Conservation (phyloP, 306 rosid genomes). For the Cucumis cinereus region DNA sequence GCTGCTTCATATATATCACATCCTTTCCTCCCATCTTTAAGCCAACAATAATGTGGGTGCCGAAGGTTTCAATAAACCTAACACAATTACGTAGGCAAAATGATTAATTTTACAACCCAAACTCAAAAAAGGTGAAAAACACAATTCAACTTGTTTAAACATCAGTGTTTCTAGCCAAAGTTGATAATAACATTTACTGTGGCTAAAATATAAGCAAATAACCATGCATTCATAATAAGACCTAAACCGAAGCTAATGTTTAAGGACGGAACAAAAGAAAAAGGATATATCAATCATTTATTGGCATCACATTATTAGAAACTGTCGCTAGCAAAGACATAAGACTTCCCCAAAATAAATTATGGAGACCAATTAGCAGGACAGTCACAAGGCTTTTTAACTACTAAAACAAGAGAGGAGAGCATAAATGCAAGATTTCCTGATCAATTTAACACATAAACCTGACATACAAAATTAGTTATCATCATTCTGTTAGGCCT, state of each 20-base stretch:
- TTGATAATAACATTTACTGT: background rate
- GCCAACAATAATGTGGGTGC: slow-evolving; percentile 90
- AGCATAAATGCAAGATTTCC: background rate
- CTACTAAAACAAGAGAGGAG: background rate
- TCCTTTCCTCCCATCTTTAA: slow-evolving; percentile 98
- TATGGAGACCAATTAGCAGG: background rate
- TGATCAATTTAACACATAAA: background rate
- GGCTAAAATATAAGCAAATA: background rate
- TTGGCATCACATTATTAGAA: background rate
- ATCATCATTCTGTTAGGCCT: background rate
- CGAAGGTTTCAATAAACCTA: slow-evolving; percentile 86
- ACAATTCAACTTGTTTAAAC: background rate
- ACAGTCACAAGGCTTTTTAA: background rate
- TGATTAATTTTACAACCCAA: background rate
- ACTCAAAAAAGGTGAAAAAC: background rate
- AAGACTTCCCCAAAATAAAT: background rate
- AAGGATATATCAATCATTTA: background rate
- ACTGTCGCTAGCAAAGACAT: background rate
- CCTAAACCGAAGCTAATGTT: background rate
- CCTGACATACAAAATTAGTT: background rate
- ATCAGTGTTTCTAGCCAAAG: background rate
- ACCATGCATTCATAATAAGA: background rate
- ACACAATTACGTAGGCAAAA: slow-evolving; percentile 6
- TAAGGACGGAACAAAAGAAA: background rate
- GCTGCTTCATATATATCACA: slow-evolving; percentile 91